Evolutionary conservation across 2,329 filamentous ascomycete genomes (phyloP).

Genomic region (Endothia cerciana): DNA sequence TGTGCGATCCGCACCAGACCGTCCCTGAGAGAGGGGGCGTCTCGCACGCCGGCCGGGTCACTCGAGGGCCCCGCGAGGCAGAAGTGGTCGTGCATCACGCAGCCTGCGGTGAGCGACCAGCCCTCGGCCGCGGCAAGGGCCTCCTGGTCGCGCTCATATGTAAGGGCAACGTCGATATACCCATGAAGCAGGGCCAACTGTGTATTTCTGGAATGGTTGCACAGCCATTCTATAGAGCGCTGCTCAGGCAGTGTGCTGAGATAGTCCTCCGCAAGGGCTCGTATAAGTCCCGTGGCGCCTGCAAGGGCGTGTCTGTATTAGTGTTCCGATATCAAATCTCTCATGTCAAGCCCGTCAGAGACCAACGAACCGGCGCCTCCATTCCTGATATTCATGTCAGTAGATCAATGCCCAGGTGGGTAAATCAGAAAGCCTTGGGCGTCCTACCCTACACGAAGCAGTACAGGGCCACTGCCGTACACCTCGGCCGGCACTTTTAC

Average conservation of each 20-base stretch:
- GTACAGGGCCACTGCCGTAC: constrained; percentile 13
- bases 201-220: constrained; percentile 27
- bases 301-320: no score
- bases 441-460: constrained; percentile 19
- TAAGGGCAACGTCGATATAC: constrained; percentile 24
- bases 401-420: not conserved
- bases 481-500: constrained; percentile 9
- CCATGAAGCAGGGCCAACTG: constrained; percentile 26
- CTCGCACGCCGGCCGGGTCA: constrained; percentile 16
- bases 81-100: constrained; percentile 28
- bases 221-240: constrained; percentile 22
- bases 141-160: constrained; percentile 27
- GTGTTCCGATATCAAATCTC: not conserved
- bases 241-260: constrained; percentile 19
- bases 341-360: not conserved
- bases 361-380: constrained; percentile 16
- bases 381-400: constrained; percentile 3
- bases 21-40: not conserved
- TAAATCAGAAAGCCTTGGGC: not conserved
- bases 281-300: constrained; percentile 23
- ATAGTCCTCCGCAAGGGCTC: constrained; percentile 24
- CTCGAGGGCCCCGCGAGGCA: constrained; percentile 22
- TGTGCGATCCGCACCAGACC: constrained; percentile 13
- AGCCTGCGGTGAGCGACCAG: constrained; percentile 23
- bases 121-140: constrained; percentile 23